These are phyloP conservation scores for Ganoderma sp. DNA, from an alignment of 1,284 basidiomycete genomes.

Conservation along the genomic window DNA sequence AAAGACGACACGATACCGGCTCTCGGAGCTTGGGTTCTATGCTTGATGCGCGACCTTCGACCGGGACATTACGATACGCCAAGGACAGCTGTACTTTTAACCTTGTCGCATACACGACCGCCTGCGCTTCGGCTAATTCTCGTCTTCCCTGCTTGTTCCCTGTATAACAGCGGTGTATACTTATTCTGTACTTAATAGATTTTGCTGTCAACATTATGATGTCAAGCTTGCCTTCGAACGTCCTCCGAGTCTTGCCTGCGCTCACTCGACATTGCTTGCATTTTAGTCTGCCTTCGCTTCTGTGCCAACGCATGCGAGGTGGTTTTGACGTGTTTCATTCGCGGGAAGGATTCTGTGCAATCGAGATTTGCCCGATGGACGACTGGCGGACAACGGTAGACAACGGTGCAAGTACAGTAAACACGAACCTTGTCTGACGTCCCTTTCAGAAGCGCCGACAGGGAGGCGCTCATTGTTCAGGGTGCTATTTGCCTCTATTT, in stretches of 20 bases:
- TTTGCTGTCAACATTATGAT: background rate
- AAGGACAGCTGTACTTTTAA: too few species aligned
- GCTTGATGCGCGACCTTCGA: slow-evolving; percentile 7
- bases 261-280: too few species aligned
- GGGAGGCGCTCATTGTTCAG: background rate
- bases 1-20: slow-evolving; percentile 17
- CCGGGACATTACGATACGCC: background rate
- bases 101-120: background rate
- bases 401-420: background rate
- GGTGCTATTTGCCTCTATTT: background rate
- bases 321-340: background rate
- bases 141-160: background rate
- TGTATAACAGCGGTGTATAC: background rate
- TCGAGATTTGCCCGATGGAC: slow-evolving; percentile 3
- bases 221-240: background rate
- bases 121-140: background rate
- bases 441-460: background rate
- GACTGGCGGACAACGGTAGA: too few species aligned
- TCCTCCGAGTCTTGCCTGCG: too few species aligned
- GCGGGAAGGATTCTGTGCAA: background rate
- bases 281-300: background rate
- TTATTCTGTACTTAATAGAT: background rate
- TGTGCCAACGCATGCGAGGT: background rate
- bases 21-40: slow-evolving; percentile 13
- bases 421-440: slow-evolving; percentile 3